Evolutionary conservation across 345 rosid genomes (phyloP), one percentile per base, ranked within the genome.

Genomic region (Triadica sebifera): DNA sequence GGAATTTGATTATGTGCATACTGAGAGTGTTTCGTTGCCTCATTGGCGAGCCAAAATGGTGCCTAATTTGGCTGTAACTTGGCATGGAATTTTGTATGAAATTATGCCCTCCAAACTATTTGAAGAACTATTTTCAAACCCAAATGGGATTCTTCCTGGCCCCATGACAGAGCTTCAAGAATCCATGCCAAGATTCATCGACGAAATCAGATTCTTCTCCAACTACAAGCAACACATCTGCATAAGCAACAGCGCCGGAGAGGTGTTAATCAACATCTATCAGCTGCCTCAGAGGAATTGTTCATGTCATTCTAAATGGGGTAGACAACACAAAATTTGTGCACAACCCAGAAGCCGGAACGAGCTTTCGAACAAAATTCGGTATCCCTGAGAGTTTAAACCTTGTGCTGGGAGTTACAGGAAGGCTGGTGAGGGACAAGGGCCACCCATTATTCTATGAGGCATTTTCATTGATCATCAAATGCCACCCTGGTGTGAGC

Each of bases 71-170:
- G 94, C 89, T 6, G 94, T 86, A 67, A 93, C 92, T 1, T 89
- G 98, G 94, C 95, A 88, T 39, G 95, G 92, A 10, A 88, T 88
- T 34, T 84, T 90, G 93, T 86, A 84, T 49, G 98, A 91, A 83
- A 88, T 84, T 62, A 86, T 93, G 81, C 91, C 91, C 85, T 91
- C 95, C 0, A 86, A 86, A 74, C 43, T 88, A n/a, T 82, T 87
- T 16, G 84, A 87, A 80, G 98, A 89, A 69, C 91, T 87, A 49
- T 82, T 78, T 15, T 61, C 80, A 16, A 76, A 82, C 69, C 82
- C 81, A 4, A 77, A 76, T 6, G 79, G 72, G 51, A 29, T 29
- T 20, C 43, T 69, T 38, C 82, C 83, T 8, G 76, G 67, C 6
- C 70, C 77, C 19, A 65, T 73, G 70, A 60, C 74, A 41, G 85